phyloP scores from a whole-genome alignment of 2,329 filamentous ascomycete species.

The Trichoderma koningiopsis region DNA sequence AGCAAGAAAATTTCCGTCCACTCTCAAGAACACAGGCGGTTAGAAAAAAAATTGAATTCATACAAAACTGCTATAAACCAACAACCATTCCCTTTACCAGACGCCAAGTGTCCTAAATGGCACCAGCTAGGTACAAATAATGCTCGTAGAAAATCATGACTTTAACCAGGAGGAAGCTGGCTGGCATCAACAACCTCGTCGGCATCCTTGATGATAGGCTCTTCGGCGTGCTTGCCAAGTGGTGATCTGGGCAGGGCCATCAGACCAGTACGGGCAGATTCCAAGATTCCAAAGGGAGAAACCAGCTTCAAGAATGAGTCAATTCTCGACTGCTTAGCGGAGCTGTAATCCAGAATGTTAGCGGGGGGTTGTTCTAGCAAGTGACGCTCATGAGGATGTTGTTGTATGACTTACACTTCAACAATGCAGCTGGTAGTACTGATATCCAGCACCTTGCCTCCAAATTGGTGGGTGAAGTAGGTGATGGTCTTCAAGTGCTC shows the following conservation, averaged over 20 bases:
- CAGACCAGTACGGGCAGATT: constrained; percentile 91
- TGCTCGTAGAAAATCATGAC: background rate
- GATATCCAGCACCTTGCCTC: constrained; percentile 95
- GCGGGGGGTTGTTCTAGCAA: constrained; percentile 2
- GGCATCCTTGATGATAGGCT: constrained; percentile 75
- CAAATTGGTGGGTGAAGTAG: constrained; percentile 95
- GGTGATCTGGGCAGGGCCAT: constrained; percentile 97
- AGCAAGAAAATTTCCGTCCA: constrained; percentile 23
- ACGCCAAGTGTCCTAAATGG: constrained; percentile 27
- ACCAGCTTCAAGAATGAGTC: constrained; percentile 98
- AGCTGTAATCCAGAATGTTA: constrained; percentile 53
- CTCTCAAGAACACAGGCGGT: background rate
- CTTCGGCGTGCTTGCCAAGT: constrained; percentile 72
- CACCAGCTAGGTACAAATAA: constrained; percentile 17
- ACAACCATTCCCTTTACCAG: constrained; percentile 24
- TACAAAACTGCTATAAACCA: constrained; percentile 23
- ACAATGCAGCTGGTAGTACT: constrained; percentile 99
- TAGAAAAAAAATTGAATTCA: constrained; percentile 23
- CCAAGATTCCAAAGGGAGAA: constrained; percentile 90
- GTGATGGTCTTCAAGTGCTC: constrained; percentile 96
- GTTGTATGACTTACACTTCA: constrained; percentile 72
- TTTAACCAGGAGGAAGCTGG: constrained; percentile 85
- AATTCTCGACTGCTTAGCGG: constrained; percentile 89
- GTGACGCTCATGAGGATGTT: background rate
- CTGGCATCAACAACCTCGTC: constrained; percentile 94